Conservation (phyloP, 257 asterid species). For the Salvia hispanica region DNA sequence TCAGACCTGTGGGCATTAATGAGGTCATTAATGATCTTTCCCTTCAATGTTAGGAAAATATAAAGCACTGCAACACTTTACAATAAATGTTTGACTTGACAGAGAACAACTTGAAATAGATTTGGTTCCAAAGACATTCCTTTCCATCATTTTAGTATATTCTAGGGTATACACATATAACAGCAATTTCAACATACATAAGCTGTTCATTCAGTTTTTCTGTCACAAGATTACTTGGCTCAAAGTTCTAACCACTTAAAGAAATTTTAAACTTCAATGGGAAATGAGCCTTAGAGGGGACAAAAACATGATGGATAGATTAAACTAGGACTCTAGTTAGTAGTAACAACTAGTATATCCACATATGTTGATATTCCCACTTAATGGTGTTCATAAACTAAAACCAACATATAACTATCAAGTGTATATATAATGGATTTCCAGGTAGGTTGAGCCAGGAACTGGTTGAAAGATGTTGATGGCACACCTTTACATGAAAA, state of each 20-base stretch:
- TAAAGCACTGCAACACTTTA: not conserved
- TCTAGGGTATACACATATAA: not conserved
- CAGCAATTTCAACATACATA: not conserved
- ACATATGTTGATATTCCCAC: not conserved
- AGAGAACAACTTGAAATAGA: not conserved
- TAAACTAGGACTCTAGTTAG: not conserved
- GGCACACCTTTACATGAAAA: not conserved
- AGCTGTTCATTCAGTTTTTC: not conserved
- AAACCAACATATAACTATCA: not conserved
- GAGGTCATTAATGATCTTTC: not conserved
- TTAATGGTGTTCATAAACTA: not conserved
- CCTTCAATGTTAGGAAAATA: not conserved
- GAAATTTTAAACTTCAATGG: not conserved
- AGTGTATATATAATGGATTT: slow-evolving; percentile 2
- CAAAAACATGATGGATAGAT: not conserved
- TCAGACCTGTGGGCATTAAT: slow-evolving; percentile 59
- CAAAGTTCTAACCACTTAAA: too few relatives aligned
- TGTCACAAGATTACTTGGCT: too few relatives aligned
- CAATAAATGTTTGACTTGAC: not conserved
- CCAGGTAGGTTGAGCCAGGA: slow-evolving; percentile 2
- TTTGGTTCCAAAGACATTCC: not conserved
- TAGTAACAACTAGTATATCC: slow-evolving; percentile 1
- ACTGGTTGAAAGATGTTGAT: not conserved
- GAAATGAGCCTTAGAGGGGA: not conserved
- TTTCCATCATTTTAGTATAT: not conserved